phyloP scores from a whole-genome alignment of 2,329 filamentous ascomycete genomes.

The Aspergillus puulaauensis region DNA sequence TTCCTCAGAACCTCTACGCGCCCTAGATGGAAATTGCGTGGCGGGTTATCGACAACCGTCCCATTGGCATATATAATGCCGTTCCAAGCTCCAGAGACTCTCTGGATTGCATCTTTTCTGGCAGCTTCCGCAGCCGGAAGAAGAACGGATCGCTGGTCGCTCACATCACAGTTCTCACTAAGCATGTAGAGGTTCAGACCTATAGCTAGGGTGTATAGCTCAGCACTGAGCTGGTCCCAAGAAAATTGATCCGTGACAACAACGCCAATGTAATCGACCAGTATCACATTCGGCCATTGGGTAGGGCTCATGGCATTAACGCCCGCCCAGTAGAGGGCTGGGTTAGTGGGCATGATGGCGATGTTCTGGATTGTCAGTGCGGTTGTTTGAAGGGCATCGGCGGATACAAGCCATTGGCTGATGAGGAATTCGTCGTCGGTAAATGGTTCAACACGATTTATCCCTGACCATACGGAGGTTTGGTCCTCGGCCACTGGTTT shows the following conservation, averaged over 20 bases:
- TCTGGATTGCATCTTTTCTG: neutral
- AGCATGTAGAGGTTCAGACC: conserved; percentile 14
- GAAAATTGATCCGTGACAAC: conserved; percentile 6
- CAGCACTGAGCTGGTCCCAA: conserved; percentile 11
- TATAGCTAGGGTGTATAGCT: conserved; percentile 12
- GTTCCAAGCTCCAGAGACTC: conserved; percentile 1
- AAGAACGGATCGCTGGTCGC: conserved; percentile 4
- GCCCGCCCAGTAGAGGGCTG: conserved; percentile 10
- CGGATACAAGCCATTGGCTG: conserved; percentile 11
- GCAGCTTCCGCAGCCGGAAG: neutral
- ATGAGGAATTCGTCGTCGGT: conserved; percentile 10
- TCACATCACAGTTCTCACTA: conserved; percentile 16
- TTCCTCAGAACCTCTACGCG: conserved; percentile 7
- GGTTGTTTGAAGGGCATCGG: conserved; percentile 8
- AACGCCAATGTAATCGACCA: conserved; percentile 12
- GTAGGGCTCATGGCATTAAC: conserved; percentile 9
- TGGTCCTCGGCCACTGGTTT: conserved; percentile 9
- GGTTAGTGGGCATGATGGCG: conserved; percentile 11
- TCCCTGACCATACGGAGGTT: conserved; percentile 5
- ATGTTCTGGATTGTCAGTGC: conserved; percentile 8
- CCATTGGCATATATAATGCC: conserved; percentile 15
- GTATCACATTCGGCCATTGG: conserved; percentile 12
- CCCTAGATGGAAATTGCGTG: conserved; percentile 1
- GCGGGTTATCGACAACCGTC: conserved; percentile 6
- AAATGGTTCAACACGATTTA: neutral